These are phyloP conservation scores for Dunaliella salina DNA, from an alignment of 163 green algal species.

Conservation along the genomic window DNA sequence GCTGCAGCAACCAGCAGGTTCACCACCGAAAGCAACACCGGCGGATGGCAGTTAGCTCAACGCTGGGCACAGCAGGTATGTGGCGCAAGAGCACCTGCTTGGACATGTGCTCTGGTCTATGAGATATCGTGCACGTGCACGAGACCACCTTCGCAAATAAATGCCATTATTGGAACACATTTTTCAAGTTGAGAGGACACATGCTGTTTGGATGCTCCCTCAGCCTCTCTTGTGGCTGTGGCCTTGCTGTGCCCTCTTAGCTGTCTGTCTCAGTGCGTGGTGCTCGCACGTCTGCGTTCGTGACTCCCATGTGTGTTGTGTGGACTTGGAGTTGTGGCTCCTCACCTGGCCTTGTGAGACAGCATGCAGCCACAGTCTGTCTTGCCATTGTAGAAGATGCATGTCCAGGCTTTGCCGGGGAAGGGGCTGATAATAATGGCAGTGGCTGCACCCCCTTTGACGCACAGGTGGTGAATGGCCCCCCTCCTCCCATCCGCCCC, in stretches of 20 bases:
- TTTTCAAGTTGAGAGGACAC: neutral
- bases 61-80: neutral
- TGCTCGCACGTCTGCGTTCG: too few relatives aligned
- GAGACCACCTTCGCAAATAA: neutral
- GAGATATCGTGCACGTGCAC: neutral
- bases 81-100: neutral
- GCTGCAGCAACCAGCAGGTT: neutral
- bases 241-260: neutral
- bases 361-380: too few relatives aligned
- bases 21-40: neutral
- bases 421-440: too few relatives aligned
- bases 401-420: too few relatives aligned
- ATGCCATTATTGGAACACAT: neutral
- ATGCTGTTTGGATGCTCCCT: neutral
- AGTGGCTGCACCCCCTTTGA: too few relatives aligned
- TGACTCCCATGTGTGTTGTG: too few relatives aligned
- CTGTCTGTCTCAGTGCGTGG: too few relatives aligned
- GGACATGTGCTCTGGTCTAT: neutral
- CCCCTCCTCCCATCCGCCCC: too few relatives aligned
- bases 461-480: too few relatives aligned
- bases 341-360: too few relatives aligned
- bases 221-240: neutral
- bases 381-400: too few relatives aligned
- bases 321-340: too few relatives aligned
- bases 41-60: neutral